A percentile compares a stretch with the other conserved stretches of the same genome.
Conservation (phyloP, 2,329 filamentous ascomycete genomes). For the Aureobasidium sp. region DNA sequence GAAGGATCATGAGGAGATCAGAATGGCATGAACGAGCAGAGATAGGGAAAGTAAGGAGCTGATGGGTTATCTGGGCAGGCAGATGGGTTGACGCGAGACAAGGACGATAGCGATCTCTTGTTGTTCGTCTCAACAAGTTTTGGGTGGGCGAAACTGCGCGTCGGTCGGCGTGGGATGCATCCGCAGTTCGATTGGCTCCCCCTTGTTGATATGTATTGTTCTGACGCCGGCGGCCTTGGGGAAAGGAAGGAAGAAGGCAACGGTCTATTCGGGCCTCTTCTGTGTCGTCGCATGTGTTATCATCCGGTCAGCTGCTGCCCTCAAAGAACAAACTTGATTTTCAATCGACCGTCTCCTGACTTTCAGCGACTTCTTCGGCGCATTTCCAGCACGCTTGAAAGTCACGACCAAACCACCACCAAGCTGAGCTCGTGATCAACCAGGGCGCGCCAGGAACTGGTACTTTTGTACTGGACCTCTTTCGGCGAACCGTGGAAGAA, state of each 20-base stretch:
- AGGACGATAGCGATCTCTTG: not conserved
- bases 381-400: not conserved
- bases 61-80: not conserved
- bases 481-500: not conserved
- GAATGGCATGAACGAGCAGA: not conserved
- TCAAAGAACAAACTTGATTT: not conserved
- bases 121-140: slow-evolving; percentile 8
- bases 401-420: not conserved
- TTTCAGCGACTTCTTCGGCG: not conserved
- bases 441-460: slow-evolving; percentile 4
- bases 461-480: slow-evolving; percentile 2
- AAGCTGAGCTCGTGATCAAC: not conserved
- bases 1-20: not conserved
- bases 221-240: not conserved
- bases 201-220: not conserved
- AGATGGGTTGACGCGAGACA: not conserved
- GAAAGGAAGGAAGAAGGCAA: not conserved
- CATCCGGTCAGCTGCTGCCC: slow-evolving; percentile 4
- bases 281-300: not conserved
- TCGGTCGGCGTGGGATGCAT: not conserved
- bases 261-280: slow-evolving; percentile 7
- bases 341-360: not conserved
- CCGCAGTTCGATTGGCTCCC: slow-evolving; percentile 10
- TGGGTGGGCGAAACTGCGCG: slow-evolving; percentile 3
- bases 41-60: not conserved